Percentiles rank a stretch among this genome's conserved stretches.
Conservation (phyloP, 768 basidiomycete genomes). For the Lepiota brunneoincarnata region DNA sequence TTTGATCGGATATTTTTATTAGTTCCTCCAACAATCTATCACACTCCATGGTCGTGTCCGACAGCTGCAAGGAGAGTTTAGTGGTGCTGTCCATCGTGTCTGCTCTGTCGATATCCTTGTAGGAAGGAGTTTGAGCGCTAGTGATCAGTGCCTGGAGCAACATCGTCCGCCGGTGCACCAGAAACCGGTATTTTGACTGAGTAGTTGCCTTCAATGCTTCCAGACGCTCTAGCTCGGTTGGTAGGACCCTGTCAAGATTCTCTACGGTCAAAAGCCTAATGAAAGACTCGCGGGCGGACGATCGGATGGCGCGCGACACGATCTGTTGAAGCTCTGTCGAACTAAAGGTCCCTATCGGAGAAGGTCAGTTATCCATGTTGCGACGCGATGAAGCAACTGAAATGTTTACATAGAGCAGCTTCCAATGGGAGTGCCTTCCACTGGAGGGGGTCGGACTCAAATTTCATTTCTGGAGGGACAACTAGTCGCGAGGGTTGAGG, state of each 20-base stretch:
- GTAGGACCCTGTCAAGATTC: conserved; percentile 56
- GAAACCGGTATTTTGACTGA: conserved; percentile 68
- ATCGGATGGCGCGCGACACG: conserved; percentile 69
- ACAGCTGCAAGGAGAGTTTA: conserved; percentile 54
- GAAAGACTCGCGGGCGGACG: conserved; percentile 65
- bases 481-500: conserved; percentile 34
- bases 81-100: conserved; percentile 34
- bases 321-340: conserved; percentile 62
- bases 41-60: conserved; percentile 53
- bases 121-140: conserved; percentile 25
- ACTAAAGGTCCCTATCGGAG: conserved; percentile 52
- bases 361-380: conserved; percentile 11
- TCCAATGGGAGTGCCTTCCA: conserved; percentile 73
- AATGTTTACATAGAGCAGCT: conserved; percentile 52
- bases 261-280: conserved; percentile 67
- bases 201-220: conserved; percentile 47
- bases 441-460: conserved; percentile 53
- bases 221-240: conserved; percentile 58
- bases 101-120: conserved; percentile 33
- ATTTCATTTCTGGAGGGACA: conserved; percentile 50
- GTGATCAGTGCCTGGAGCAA: conserved; percentile 68
- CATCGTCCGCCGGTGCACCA: conserved; percentile 65
- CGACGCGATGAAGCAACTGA: not conserved
- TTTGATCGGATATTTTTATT: conserved; percentile 57
- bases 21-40: conserved; percentile 60